phyloP scores from a whole-genome alignment of 1,139 yeast genomes.

The Pichia sorboxylosa region DNA sequence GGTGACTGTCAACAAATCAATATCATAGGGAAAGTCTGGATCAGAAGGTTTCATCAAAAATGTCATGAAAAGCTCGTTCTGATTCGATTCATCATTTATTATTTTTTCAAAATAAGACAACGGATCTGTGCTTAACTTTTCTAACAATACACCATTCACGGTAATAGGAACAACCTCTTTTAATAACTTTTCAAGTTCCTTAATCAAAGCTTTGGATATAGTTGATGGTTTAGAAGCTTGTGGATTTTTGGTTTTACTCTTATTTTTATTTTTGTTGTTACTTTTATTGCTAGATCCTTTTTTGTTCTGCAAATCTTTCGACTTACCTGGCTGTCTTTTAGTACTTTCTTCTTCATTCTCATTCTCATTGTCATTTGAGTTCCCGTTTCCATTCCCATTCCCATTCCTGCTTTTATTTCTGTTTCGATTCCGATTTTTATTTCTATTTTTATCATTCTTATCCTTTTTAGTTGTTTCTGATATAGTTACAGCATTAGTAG shows the following conservation, averaged over 20 bases:
- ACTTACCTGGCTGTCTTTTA: not conserved
- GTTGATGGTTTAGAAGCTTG: too few relatives aligned
- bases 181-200: conserved; percentile 7
- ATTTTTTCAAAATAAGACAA: conserved; percentile 13
- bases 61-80: conserved; percentile 18
- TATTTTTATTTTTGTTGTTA: not conserved
- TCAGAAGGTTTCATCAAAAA: conserved; percentile 42
- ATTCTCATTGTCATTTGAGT: not conserved
- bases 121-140: conserved; percentile 12
- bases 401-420: not conserved
- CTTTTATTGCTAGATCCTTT: conserved; percentile 1
- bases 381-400: conserved; percentile 1
- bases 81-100: conserved; percentile 9
- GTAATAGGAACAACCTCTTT: conserved; percentile 15
- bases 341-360: not conserved
- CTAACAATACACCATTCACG: conserved; percentile 19
- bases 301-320: not conserved
- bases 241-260: too few relatives aligned
- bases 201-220: conserved; percentile 1
- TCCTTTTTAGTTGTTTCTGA: not conserved
- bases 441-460: not conserved
- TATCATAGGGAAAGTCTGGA: conserved; percentile 64
- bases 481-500: too few relatives aligned
- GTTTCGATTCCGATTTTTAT: not conserved
- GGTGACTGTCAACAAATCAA: conserved; percentile 38